Evolutionary conservation across 176 grass and related monocot genomes (phyloP).

Genomic region (Aechmea fasciata): DNA sequence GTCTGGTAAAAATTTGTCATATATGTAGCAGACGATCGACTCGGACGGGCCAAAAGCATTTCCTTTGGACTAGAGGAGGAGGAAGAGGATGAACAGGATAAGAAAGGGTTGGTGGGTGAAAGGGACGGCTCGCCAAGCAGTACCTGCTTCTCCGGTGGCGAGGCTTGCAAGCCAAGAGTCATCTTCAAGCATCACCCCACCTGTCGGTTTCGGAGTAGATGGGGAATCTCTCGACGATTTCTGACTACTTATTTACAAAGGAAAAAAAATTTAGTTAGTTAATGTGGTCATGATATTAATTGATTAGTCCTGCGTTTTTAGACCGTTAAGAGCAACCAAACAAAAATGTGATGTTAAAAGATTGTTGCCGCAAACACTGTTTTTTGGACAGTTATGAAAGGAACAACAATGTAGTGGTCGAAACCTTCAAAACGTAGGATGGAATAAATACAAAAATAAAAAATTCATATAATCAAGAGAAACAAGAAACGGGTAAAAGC

Average conservation of each 20-base stretch:
- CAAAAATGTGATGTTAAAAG: too few relatives aligned
- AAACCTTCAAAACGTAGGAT: too few relatives aligned
- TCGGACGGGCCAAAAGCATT: constrained; percentile 13
- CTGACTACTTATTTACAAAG: constrained; percentile 31
- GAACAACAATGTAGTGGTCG: too few relatives aligned
- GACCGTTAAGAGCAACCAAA: too few relatives aligned
- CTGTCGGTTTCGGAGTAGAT: constrained; percentile 18
- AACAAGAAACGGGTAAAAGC: constrained; percentile 8
- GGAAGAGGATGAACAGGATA: constrained; percentile 21
- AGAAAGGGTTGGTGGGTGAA: neutral
- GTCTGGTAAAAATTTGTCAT: neutral
- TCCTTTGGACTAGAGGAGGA: constrained; percentile 33
- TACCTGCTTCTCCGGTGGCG: constrained; percentile 44
- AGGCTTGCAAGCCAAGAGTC: constrained; percentile 70
- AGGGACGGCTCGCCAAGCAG: constrained; percentile 1
- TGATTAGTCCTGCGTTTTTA: too few relatives aligned
- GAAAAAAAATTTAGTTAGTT: constrained; percentile 9
- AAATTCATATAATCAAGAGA: neutral
- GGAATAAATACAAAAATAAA: too few relatives aligned
- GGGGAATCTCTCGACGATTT: constrained; percentile 36
- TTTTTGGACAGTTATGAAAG: too few relatives aligned
- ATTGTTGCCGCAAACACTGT: too few relatives aligned
- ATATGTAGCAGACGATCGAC: neutral
- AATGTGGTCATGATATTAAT: neutral
- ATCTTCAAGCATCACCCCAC: constrained; percentile 49